phyloP scores from a whole-genome alignment of 352 stramenopile genomes.

The Globisporangium recalcitrans region DNA sequence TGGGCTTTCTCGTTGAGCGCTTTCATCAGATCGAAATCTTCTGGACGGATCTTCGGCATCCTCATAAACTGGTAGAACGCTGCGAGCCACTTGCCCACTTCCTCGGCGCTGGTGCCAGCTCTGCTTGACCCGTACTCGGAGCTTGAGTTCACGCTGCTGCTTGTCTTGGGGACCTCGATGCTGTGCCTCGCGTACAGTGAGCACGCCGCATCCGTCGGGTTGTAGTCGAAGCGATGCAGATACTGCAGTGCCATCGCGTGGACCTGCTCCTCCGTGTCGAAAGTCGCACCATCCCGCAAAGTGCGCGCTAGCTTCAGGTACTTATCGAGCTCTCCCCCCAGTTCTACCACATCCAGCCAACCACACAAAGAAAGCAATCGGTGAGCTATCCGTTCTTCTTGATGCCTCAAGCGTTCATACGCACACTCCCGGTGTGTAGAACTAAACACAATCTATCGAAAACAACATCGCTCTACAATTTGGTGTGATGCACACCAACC shows the following conservation, averaged over 20 bases:
- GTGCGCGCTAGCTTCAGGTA: conserved; percentile 75
- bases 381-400: not conserved
- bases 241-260: conserved; percentile 62
- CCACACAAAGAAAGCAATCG: not conserved
- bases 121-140: not conserved
- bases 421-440: not conserved
- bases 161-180: conserved; percentile 54
- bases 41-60: conserved; percentile 24
- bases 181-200: conserved; percentile 78
- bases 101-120: conserved; percentile 23
- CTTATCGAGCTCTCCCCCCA: conserved; percentile 65
- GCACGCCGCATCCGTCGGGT: conserved; percentile 69
- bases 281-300: conserved; percentile 70
- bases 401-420: not conserved
- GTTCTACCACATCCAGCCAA: conserved; percentile 19
- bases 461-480: not conserved
- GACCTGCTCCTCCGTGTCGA: conserved; percentile 77
- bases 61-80: conserved; percentile 65
- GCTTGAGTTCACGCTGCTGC: conserved; percentile 3
- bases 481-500: not conserved
- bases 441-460: not conserved
- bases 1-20: conserved; percentile 31
- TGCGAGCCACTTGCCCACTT: conserved; percentile 53
- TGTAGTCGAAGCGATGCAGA: conserved; percentile 81
- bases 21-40: conserved; percentile 43